Percentiles rank a stretch among this genome's conserved stretches.
phyloP scores from a whole-genome alignment of 1,139 yeast genomes.

The Candida mesenterica region DNA sequence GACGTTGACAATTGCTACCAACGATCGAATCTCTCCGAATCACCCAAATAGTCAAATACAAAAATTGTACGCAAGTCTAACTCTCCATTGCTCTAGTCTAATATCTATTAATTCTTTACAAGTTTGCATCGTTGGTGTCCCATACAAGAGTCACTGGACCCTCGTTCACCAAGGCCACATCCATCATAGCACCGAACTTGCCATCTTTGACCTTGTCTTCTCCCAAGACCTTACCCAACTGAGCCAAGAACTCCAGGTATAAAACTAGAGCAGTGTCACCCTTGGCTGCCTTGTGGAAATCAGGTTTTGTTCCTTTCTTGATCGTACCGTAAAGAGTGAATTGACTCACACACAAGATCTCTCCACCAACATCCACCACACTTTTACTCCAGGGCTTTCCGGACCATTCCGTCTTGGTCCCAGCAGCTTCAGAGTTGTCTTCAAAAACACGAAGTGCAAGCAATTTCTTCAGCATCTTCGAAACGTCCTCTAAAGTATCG shows the following conservation, averaged over 20 bases:
- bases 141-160: conserved; percentile 77
- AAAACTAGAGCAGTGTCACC: conserved; percentile 68
- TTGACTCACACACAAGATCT: conserved; percentile 67
- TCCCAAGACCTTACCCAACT: conserved; percentile 55
- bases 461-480: conserved; percentile 65
- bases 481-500: conserved; percentile 74
- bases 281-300: conserved; percentile 85
- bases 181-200: conserved; percentile 96
- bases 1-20: no score
- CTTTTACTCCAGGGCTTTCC: conserved; percentile 61
- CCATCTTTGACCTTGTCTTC: conserved; percentile 75
- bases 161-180: conserved; percentile 78
- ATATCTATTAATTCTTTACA: conserved; percentile 7
- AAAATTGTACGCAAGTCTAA: no score
- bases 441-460: conserved; percentile 70
- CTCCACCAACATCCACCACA: conserved; percentile 46
- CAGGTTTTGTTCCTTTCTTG: conserved; percentile 90
- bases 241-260: conserved; percentile 59
- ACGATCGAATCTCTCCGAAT: no score
- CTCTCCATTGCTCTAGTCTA: not conserved
- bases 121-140: conserved; percentile 50
- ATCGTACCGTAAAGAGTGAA: conserved; percentile 84
- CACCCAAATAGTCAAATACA: no score
- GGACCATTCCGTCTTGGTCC: conserved; percentile 44
- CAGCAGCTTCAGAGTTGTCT: conserved; percentile 36